Evolutionary conservation across 345 rosid genomes (phyloP), one percentile per base, ranked within the genome.

Genomic region (Odontarrhena argentea): DNA sequence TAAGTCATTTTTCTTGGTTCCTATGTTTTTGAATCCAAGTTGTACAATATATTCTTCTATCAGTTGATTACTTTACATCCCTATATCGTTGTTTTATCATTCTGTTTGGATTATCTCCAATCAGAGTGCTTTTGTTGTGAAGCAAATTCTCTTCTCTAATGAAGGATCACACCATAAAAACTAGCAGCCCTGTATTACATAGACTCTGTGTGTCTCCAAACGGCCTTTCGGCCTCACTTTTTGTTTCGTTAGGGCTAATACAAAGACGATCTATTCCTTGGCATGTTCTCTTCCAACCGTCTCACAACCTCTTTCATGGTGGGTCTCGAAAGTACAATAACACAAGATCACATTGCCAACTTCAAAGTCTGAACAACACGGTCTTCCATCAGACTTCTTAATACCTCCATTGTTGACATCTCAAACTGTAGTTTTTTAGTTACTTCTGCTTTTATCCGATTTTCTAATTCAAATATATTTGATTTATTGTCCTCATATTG

Each of bases 321-420:
- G 1, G 97, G 97, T 68, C 93, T 76, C 0, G 88, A 63, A 36
- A 87, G 82, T 62, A 85, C 91, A 0, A 89, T 91, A 22, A 95
- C 89, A 55, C 95, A 87, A 57, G 89, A 91, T 25, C 97, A 91
- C 92, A 87, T 84, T 6, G 92, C 92, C 14, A 91, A 86, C 80
- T 91, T 91, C 85, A 88, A 59, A 14, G 93, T 89, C 63, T 86
- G 93, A 60, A 86, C 89, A 32, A 91, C 60, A 13, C 93, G 93
- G 26, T 86, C 93, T 75, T 88, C 93, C 91, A 88, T 88, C 4
- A 91, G 89, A 76, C 84, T 91, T 75, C 83, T 84, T 54, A 85
- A 85, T 57, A 87, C 92, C 52, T 88, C 93, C 93, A 85, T 79
- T 8, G 96, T 77, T 8, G 92, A 82, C 77, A 87, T 95, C 74